Conservation (phyloP, 139 green algal genomes). For the Desmodesmus armatus region DNA sequence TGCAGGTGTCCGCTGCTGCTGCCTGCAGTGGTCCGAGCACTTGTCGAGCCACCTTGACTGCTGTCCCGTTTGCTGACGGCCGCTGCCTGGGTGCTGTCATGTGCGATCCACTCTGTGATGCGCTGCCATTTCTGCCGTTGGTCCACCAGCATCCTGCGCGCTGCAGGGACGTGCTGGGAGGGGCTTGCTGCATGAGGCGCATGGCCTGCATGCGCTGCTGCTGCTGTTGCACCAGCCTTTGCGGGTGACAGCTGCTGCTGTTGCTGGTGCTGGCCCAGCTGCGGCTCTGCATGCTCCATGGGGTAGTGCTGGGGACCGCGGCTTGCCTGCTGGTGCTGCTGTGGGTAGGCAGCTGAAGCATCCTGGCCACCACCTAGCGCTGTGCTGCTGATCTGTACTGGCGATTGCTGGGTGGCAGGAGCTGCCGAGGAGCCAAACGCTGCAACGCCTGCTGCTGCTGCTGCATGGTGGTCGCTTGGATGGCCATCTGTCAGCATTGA, state of each 20-base stretch:
- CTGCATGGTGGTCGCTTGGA: no score
- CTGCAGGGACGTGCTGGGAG: slow-evolving; percentile 34
- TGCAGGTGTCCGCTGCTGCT: background rate
- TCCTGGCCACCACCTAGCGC: background rate
- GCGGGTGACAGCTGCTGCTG: slow-evolving; percentile 16
- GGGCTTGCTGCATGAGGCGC: no score
- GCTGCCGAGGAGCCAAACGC: no score
- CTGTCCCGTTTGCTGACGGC: background rate
- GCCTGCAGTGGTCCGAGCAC: background rate
- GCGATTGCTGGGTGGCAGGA: background rate
- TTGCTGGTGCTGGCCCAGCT: background rate
- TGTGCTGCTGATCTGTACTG: background rate
- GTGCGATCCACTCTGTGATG: slow-evolving; percentile 35
- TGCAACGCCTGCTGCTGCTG: no score
- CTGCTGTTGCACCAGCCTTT: background rate
- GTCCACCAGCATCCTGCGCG: slow-evolving; percentile 23
- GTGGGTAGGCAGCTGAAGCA: background rate
- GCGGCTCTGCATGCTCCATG: background rate
- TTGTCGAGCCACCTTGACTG: background rate
- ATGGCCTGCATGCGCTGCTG: slow-evolving; percentile 27
- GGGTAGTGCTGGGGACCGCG: background rate
- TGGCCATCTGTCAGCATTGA: no score
- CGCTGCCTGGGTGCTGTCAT: slow-evolving; percentile 26
- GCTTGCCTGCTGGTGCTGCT: background rate
- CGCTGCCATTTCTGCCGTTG: slow-evolving; percentile 48